Conservation (phyloP, 306 rosid species). For the Astragalus glycyphyllos region DNA sequence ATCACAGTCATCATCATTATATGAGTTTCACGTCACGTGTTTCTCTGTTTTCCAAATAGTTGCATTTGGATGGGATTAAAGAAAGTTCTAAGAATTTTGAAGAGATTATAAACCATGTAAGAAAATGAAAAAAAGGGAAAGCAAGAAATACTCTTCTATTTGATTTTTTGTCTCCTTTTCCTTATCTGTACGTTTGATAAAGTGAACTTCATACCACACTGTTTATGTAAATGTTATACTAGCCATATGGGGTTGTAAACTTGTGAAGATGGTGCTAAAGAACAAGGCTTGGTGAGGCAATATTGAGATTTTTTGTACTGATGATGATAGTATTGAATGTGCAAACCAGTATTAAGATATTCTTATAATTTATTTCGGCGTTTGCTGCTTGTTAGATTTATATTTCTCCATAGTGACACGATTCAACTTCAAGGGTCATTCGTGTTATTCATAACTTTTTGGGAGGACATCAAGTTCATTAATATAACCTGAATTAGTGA, state of each 20-base stretch:
- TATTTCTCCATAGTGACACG: not conserved
- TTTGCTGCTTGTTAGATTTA: not conserved
- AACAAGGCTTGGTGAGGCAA: conserved; percentile 11
- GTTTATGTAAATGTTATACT: not conserved
- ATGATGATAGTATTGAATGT: not conserved
- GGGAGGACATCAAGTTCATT: not conserved
- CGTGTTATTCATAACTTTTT: conserved; percentile 14
- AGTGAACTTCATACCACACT: not conserved
- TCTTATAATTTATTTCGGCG: not conserved
- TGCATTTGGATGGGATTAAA: conserved; percentile 18
- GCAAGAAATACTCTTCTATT: too few species aligned
- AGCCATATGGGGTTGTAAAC: not conserved
- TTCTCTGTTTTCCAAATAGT: not conserved
- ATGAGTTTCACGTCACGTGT: not conserved
- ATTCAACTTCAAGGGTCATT: conserved; percentile 3
- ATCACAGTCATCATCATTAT: not conserved
- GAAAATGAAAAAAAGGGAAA: not conserved
- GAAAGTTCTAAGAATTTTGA: not conserved
- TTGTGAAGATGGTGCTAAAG: not conserved
- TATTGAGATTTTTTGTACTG: not conserved
- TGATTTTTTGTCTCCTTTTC: conserved; percentile 11
- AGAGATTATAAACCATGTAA: conserved; percentile 4
- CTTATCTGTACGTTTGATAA: not conserved
- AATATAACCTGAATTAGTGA: conserved; percentile 3
- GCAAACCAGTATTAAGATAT: conserved; percentile 1